Conservation (phyloP, 106 monocot species). For the Dendrobium catenatum region DNA sequence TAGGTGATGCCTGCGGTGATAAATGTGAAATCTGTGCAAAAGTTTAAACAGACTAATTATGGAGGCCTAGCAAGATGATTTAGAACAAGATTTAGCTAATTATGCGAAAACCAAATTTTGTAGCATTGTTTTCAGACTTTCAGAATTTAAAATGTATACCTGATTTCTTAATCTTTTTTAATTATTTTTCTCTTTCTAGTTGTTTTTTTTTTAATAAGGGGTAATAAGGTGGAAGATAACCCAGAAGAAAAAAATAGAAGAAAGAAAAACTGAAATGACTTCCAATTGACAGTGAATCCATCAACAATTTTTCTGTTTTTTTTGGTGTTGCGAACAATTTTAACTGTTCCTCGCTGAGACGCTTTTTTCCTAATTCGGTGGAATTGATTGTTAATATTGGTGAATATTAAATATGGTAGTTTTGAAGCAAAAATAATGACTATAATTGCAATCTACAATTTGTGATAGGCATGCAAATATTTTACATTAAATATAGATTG, state of each 20-base stretch:
- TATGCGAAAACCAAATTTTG: not conserved
- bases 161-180: not conserved
- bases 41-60: not conserved
- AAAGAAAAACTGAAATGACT: no score
- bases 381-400: no score
- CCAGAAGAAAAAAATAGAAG: no score
- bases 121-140: not conserved
- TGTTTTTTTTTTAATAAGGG: not conserved
- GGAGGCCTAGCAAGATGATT: not conserved
- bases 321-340: no score
- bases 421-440: no score
- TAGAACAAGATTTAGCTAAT: not conserved
- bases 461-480: no score
- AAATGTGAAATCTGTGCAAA: not conserved
- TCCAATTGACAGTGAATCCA: no score
- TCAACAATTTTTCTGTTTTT: no score
- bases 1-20: not conserved
- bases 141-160: not conserved
- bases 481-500: no score
- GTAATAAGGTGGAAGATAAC: no score
- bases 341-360: not conserved
- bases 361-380: not conserved
- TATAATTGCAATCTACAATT: no score
- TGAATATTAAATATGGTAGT: no score
- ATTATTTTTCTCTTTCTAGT: not conserved